These are phyloP conservation scores for Alternaria tenuissima DNA, from an alignment of 2,329 filamentous ascomycete genomes.

Conservation along the genomic window DNA sequence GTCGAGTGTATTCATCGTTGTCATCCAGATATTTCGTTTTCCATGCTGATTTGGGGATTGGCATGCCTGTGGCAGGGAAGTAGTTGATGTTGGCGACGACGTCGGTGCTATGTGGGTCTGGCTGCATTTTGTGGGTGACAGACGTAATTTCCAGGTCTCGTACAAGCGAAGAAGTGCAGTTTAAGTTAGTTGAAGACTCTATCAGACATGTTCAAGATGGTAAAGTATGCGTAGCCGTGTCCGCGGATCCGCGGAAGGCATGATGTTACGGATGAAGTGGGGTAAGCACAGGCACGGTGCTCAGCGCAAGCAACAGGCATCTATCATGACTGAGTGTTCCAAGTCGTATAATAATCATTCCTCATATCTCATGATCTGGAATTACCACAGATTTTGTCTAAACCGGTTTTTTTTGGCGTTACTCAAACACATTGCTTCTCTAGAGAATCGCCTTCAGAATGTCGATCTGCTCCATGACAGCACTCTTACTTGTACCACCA, in stretches of 20 bases:
- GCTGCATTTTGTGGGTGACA: not conserved
- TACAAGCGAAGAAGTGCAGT: not conserved
- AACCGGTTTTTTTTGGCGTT: not conserved
- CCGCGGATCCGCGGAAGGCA: conserved; percentile 5
- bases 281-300: not conserved
- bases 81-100: conserved; percentile 33
- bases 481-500: conserved; percentile 78
- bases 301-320: not conserved
- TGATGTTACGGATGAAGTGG: conserved; percentile 4
- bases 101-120: conserved; percentile 5
- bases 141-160: too few relatives aligned
- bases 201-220: not conserved
- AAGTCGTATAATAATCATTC: conserved; percentile 3
- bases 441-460: conserved; percentile 57
- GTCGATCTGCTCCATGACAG: conserved; percentile 71
- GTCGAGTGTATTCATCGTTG: conserved; percentile 26
- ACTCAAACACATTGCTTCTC: not conserved
- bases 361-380: conserved; percentile 5
- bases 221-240: not conserved
- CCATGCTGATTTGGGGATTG: conserved; percentile 26
- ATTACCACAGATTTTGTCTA: conserved; percentile 4
- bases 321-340: not conserved
- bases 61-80: conserved; percentile 20
- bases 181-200: not conserved
- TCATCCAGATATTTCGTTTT: conserved; percentile 20